phyloP scores from a whole-genome alignment of 176 grass and related monocot species.

The Dactylis glomerata region DNA sequence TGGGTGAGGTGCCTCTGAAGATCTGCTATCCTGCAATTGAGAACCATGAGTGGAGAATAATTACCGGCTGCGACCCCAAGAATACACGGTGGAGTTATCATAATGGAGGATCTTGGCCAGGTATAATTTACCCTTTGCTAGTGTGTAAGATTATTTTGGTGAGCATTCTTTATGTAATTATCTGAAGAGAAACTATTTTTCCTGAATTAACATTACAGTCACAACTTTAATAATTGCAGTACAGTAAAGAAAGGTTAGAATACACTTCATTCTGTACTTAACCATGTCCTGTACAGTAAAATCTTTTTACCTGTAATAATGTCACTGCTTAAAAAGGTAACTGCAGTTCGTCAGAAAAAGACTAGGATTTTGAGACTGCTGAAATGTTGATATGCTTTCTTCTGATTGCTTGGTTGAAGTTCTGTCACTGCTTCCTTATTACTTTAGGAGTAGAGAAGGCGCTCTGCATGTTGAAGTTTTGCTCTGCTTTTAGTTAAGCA shows the following conservation, averaged over 20 bases:
- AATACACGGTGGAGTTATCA: constrained; percentile 98
- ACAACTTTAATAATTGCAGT: background rate
- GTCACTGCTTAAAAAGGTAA: background rate
- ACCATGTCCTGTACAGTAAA: background rate
- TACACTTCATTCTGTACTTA: background rate
- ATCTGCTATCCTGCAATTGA: constrained; percentile 89
- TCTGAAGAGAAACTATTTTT: background rate
- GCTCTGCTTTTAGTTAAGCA: background rate
- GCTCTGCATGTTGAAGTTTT: background rate
- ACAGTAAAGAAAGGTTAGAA: background rate
- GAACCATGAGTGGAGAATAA: constrained; percentile 85
- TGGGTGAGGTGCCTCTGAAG: constrained; percentile 93
- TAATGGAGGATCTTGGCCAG: constrained; percentile 98
- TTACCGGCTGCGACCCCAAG: constrained; percentile 90
- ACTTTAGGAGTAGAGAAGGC: background rate
- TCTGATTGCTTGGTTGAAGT: background rate
- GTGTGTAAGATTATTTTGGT: background rate
- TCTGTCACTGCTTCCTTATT: background rate
- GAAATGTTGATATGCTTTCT: background rate
- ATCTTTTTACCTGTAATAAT: background rate
- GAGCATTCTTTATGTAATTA: background rate
- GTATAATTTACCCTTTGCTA: constrained; percentile 40
- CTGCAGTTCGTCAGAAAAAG: background rate
- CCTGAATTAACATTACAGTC: background rate
- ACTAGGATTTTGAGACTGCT: background rate